Base-by-base conservation (phyloP, 257 asterid genomes). In the Parsonsia alboflavescens region DNA sequence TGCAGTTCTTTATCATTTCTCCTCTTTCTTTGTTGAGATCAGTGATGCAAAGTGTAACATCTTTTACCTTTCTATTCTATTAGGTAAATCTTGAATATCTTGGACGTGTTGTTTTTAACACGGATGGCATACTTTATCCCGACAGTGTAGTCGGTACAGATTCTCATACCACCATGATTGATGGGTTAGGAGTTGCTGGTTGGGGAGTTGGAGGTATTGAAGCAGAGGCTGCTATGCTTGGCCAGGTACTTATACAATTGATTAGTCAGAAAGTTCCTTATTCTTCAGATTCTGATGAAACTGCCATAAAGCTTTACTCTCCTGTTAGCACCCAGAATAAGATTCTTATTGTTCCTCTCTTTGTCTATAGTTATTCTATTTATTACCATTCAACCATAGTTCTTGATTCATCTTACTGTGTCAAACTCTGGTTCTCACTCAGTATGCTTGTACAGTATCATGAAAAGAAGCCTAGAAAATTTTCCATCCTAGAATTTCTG, bases 171-270 rank as follows among this genome's bases (percentile, higher is more conserved):
- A 93, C 98, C 73, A 93, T 93, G 98, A 93, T 93, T 79, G 98
- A 93, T 73, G 98, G 97, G 57, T 71, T 93, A 59, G 97, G 97
- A 68, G 97, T 93, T 85, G 97, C 97, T 76, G 98, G 98, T 76
- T 93, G 98, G 97, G 98, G 98, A 36, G 98, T 93, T 53, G 98
- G 98, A 76, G 98, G 97, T 76, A 93, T 93, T 74, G 98, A 93
- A 86, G 98, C 98, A 36, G 98, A 93, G 84, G 97, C 97, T 52
- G 89, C 97, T 46, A 94, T 91, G 98, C 97, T 94, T 86, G 97
- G 98, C 24, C 97, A 94, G 97, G 97, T 91, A 84, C 71, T 36
- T 15, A 62, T 24, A 19, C 21, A 22, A 41, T 53, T 11, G 36
- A 22, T 39, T 12, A 6, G 45, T 7, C 16, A n/a, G 52, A 53